Conservation (phyloP, 371 early-diverging fungal genomes). For the Parasitella parasitica region DNA sequence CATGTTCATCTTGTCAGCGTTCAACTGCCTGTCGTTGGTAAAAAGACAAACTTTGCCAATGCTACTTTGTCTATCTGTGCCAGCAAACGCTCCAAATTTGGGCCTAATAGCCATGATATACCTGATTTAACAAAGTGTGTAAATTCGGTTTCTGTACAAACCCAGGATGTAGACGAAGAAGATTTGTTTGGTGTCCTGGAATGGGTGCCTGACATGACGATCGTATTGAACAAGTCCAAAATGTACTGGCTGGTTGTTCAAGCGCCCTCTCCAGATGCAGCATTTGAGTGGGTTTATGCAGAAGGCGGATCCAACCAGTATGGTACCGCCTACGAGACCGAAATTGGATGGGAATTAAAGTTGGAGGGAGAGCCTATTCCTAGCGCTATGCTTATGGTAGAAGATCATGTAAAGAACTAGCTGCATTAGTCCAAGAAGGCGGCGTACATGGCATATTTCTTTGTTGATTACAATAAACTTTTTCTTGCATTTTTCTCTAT, state of each 20-base stretch:
- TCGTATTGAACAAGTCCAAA: slow-evolving; percentile 19
- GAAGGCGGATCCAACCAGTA: slow-evolving; percentile 1
- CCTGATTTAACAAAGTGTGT: slow-evolving; percentile 19
- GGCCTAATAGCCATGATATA: neutral
- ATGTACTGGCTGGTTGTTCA: slow-evolving; percentile 27
- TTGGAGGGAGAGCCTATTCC: slow-evolving; percentile 18
- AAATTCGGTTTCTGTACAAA: neutral
- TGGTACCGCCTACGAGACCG: slow-evolving; percentile 15
- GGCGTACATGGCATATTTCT: neutral
- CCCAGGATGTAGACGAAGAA: slow-evolving; percentile 1
- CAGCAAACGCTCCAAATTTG: slow-evolving; percentile 5
- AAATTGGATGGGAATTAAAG: slow-evolving; percentile 21
- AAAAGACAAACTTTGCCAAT: slow-evolving; percentile 5
- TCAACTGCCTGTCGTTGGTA: slow-evolving; percentile 26
- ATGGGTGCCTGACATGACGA: slow-evolving; percentile 16
- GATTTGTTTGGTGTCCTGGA: slow-evolving; percentile 19
- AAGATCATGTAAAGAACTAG: slow-evolving; percentile 12
- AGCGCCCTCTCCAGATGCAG: neutral
- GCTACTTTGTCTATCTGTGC: slow-evolving; percentile 31
- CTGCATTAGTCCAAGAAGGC: neutral
- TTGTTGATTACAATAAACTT: neutral
- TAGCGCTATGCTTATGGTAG: slow-evolving; percentile 20
- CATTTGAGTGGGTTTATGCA: slow-evolving; percentile 18
- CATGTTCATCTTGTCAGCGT: slow-evolving; percentile 37
- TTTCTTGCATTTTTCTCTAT: neutral